Conservation (phyloP, 306 rosid genomes). For the Betula pendula region DNA sequence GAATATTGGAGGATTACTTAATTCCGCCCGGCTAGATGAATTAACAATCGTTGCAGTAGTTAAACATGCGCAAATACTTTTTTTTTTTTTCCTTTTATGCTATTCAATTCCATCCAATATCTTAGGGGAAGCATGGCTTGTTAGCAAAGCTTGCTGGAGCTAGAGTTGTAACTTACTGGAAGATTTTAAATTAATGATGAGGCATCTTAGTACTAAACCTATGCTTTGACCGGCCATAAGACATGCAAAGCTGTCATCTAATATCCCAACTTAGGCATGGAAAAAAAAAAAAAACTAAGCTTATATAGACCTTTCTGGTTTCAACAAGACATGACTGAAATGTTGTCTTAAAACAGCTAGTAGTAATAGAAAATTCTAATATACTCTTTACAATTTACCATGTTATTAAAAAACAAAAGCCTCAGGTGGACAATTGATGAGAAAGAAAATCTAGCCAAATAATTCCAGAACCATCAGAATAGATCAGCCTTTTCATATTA, state of each 20-base stretch:
- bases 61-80: background rate
- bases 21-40: background rate
- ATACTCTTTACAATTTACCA: background rate
- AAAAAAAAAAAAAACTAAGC: background rate
- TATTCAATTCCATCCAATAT: background rate
- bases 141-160: background rate
- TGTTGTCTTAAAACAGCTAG: background rate
- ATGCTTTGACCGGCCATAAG: background rate
- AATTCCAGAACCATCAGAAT: background rate
- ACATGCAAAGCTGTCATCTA: background rate
- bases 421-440: background rate
- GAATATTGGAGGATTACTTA: background rate
- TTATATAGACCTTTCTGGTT: background rate
- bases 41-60: background rate
- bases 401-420: background rate
- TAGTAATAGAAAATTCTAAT: background rate
- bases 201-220: background rate
- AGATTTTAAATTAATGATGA: background rate
- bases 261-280: background rate
- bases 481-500: background rate
- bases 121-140: background rate
- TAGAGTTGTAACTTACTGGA: background rate
- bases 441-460: conserved; percentile 4
- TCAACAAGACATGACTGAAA: background rate
- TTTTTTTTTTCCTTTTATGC: background rate